Evolutionary conservation across 108 stramenopile genomes (phyloP).

Genomic region (Aurantiochytrium sp.): DNA sequence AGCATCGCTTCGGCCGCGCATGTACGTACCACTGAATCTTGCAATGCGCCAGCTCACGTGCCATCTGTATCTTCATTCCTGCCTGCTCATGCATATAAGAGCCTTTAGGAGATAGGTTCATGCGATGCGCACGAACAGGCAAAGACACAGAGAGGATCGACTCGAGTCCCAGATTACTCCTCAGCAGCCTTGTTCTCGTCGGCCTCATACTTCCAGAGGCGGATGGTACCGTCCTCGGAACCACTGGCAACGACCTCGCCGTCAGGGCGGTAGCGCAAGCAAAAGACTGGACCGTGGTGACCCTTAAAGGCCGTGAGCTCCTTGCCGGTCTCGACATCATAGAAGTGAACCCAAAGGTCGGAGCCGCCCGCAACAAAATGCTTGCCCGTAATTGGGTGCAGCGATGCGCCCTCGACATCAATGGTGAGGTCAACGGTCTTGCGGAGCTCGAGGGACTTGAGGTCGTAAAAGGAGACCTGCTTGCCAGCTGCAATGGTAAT

Average conservation of each 20-base stretch:
- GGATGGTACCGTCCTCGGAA: conserved; percentile 95
- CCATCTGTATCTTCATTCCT: too few relatives aligned
- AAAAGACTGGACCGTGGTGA: conserved; percentile 95
- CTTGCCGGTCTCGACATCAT: conserved; percentile 75
- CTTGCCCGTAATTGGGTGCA: background rate
- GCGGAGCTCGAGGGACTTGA: background rate
- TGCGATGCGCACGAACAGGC: too few relatives aligned
- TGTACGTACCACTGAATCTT: too few relatives aligned
- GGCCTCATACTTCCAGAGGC: conserved; percentile 66
- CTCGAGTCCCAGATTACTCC: background rate
- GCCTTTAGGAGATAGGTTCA: too few relatives aligned
- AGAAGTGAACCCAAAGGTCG: conserved; percentile 89
- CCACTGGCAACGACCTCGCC: conserved; percentile 81
- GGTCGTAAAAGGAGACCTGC: background rate
- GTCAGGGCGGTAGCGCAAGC: conserved; percentile 80
- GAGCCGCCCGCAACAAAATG: conserved; percentile 6
- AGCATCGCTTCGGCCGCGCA: too few relatives aligned
- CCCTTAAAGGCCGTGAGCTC: conserved; percentile 87
- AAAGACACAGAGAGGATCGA: background rate
- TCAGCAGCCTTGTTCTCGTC: background rate
- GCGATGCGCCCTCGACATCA: background rate
- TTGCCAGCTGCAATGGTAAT: background rate
- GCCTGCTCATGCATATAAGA: too few relatives aligned
- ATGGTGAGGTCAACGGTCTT: background rate
- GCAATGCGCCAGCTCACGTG: too few relatives aligned